Conservation (phyloP, 129 eudicot genomes). For the Mikania micrantha region DNA sequence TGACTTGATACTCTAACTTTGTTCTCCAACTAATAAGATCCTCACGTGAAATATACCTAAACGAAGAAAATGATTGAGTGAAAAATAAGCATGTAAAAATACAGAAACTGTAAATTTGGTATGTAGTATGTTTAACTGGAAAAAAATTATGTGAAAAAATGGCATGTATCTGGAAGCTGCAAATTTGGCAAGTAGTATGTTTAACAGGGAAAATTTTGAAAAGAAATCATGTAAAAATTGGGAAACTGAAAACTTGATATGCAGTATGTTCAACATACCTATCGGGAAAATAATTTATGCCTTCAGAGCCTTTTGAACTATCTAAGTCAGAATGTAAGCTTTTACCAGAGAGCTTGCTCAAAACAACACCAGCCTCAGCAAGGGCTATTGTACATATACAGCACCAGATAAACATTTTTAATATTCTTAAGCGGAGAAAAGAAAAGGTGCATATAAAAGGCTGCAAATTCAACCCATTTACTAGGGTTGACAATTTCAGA, state of each 20-base stretch:
- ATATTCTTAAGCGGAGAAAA: not conserved
- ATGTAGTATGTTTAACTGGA: not conserved
- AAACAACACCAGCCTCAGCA: slow-evolving; percentile 81
- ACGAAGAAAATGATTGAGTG: slow-evolving; percentile 6
- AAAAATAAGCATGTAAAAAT: not conserved
- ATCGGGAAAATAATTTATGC: slow-evolving; percentile 54
- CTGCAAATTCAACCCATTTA: not conserved
- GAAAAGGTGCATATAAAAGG: not conserved
- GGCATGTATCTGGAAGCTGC: too few species aligned
- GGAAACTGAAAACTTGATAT: not conserved
- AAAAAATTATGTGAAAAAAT: too few species aligned
- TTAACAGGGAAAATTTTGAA: too few species aligned
- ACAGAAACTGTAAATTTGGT: not conserved
- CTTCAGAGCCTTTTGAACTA: slow-evolving; percentile 18
- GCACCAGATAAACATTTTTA: not conserved
- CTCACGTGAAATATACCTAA: slow-evolving; percentile 66
- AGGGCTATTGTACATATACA: slow-evolving; percentile 42
- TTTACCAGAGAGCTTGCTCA: slow-evolving; percentile 55
- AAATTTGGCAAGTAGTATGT: too few species aligned
- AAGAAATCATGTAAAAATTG: too few species aligned
- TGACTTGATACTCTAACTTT: slow-evolving; percentile 65
- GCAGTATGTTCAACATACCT: slow-evolving; percentile 47
- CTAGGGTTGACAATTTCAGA: too few species aligned
- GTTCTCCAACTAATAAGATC: slow-evolving; percentile 90
- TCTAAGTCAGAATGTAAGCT: slow-evolving; percentile 19